Evolutionary conservation across 78 protist species (phyloP).

Genomic region (Planoprotostelium fungivorum): DNA sequence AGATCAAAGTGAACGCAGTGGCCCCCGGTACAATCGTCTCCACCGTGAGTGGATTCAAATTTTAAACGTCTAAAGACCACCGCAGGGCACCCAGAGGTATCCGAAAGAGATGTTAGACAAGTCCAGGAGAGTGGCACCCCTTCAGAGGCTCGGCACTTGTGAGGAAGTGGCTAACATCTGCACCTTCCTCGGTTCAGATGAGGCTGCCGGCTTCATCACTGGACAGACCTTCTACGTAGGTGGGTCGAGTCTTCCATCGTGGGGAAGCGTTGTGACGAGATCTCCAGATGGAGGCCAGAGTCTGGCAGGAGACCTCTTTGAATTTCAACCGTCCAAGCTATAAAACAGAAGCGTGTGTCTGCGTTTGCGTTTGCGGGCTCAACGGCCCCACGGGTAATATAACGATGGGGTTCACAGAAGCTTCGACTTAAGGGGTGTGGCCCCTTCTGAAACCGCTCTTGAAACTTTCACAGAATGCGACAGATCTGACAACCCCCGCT

Average conservation of each 20-base stretch:
- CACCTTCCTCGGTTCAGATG: not conserved
- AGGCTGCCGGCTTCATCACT: not conserved
- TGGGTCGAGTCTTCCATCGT: not conserved
- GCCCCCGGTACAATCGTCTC: not conserved
- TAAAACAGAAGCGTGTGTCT: not conserved
- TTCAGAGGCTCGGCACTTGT: not conserved
- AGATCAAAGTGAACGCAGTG: not conserved
- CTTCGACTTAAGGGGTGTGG: too few relatives aligned
- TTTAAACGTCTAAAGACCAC: not conserved
- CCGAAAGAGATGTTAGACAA: not conserved
- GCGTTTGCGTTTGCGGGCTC: too few relatives aligned
- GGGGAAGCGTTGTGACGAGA: not conserved
- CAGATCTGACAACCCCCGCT: not conserved
- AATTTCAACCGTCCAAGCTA: not conserved
- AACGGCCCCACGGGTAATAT: too few relatives aligned
- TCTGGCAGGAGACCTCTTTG: not conserved
- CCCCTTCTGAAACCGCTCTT: too few relatives aligned
- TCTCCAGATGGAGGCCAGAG: not conserved
- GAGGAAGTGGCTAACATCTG: not conserved
- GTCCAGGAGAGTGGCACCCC: not conserved
- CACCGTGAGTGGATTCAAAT: not conserved
- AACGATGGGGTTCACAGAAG: too few relatives aligned
- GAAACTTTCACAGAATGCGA: too few relatives aligned
- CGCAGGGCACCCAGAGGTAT: not conserved
- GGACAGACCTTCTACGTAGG: not conserved